phyloP scores from a whole-genome alignment of 1,284 basidiomycete genomes.

The Exobasidium rhododendri region DNA sequence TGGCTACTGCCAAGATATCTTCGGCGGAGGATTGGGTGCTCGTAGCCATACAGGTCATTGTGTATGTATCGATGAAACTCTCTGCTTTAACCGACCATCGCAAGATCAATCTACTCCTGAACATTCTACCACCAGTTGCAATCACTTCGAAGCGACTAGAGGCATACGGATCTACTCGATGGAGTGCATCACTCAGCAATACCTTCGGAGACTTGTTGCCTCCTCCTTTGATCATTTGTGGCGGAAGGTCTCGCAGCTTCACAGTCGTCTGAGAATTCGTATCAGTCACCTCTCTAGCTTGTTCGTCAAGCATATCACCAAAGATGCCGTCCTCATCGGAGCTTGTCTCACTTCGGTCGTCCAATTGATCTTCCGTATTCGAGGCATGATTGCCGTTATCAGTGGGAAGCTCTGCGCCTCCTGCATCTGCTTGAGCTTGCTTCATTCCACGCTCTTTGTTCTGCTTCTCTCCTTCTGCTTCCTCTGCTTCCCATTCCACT shows the following conservation, averaged over 20 bases:
- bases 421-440: no score
- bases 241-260: slow-evolving; percentile 32
- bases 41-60: slow-evolving; percentile 83
- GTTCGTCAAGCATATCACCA: slow-evolving; percentile 71
- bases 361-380: slow-evolving; percentile 57
- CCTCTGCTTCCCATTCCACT: slow-evolving; percentile 57
- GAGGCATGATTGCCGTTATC: slow-evolving; percentile 11
- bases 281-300: slow-evolving; percentile 67
- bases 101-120: slow-evolving; percentile 41
- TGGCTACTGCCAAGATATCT: slow-evolving; percentile 82
- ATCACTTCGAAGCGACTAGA: slow-evolving; percentile 63
- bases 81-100: slow-evolving; percentile 27
- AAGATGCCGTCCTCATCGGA: slow-evolving; percentile 66
- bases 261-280: slow-evolving; percentile 25
- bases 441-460: neutral
- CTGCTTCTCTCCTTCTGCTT: slow-evolving; percentile 59
- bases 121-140: slow-evolving; percentile 29
- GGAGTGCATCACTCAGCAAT: slow-evolving; percentile 45
- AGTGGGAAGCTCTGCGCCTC: no score
- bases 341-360: neutral
- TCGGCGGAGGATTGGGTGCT: slow-evolving; percentile 75
- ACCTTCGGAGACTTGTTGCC: slow-evolving; percentile 44
- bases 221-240: slow-evolving; percentile 31
- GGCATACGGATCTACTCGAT: slow-evolving; percentile 67
- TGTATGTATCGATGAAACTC: slow-evolving; percentile 64